phyloP scores from a whole-genome alignment of 805 yeast genomes.

The Wickerhamomyces bisporus region DNA sequence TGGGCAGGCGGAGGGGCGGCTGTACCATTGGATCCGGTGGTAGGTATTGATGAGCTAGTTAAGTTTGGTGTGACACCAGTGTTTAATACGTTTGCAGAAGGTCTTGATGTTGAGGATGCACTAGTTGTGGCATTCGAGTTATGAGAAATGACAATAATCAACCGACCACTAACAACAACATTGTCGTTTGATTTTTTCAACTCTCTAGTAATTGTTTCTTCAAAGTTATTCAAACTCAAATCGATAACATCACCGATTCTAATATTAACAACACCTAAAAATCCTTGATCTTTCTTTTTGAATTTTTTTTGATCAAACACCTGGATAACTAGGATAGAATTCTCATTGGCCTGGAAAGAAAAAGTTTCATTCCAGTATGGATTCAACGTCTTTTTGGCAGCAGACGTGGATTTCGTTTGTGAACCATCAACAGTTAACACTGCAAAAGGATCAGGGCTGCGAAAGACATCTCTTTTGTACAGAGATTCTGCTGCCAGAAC shows the following conservation, averaged over 20 bases:
- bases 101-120: slow-evolving; percentile 3
- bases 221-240: slow-evolving; percentile 39
- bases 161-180: slow-evolving; percentile 87
- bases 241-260: slow-evolving; percentile 87
- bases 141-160: slow-evolving; percentile 70
- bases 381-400: slow-evolving; percentile 87
- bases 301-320: slow-evolving; percentile 96
- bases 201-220: slow-evolving; percentile 90
- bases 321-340: slow-evolving; percentile 84
- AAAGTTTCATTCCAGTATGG: slow-evolving; percentile 98
- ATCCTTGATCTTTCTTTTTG: slow-evolving; percentile 98
- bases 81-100: slow-evolving; percentile 8
- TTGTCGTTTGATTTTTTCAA: slow-evolving; percentile 88
- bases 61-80: slow-evolving; percentile 9
- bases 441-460: slow-evolving; percentile 97
- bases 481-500: slow-evolving; percentile 95
- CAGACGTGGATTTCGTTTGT: slow-evolving; percentile 91
- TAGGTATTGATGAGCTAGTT: slow-evolving; percentile 18
- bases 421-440: slow-evolving; percentile 96
- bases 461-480: slow-evolving; percentile 89
- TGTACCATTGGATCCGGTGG: slow-evolving; percentile 10
- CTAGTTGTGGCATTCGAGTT: slow-evolving; percentile 16
- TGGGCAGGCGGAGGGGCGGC: no score
- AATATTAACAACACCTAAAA: slow-evolving; percentile 91
- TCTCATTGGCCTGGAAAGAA: slow-evolving; percentile 68